These are phyloP conservation scores for Grosmannia clavigera DNA, from an alignment of 2,329 filamentous ascomycete genomes.

Conservation along the genomic window DNA sequence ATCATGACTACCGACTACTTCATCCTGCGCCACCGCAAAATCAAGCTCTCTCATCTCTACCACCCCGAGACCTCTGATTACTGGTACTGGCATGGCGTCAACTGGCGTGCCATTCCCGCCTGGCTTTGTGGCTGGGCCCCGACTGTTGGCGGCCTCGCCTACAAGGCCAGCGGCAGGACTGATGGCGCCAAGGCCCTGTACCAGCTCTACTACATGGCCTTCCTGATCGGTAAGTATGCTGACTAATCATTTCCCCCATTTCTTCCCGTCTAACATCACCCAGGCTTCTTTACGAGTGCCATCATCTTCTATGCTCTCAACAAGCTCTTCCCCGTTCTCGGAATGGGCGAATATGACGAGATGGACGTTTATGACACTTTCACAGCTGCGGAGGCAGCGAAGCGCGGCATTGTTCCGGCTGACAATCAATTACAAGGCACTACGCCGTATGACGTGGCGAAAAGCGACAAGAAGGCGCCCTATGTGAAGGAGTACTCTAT, in stretches of 20 bases:
- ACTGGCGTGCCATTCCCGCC: constrained; percentile 19
- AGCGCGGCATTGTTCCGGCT: neutral
- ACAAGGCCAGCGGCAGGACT: constrained; percentile 19
- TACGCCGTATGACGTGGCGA: neutral
- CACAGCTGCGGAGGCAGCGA: constrained; percentile 24
- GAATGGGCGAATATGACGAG: constrained; percentile 29
- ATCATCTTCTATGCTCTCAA: constrained; percentile 15
- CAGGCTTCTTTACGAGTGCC: constrained; percentile 4
- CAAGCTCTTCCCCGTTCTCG: constrained; percentile 24
- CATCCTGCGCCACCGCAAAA: constrained; percentile 20
- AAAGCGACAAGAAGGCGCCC: neutral
- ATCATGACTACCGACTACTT: constrained; percentile 12
- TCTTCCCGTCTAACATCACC: neutral
- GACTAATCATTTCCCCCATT: constrained; percentile 10
- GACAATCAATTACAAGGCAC: neutral
- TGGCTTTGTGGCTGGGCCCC: constrained; percentile 29
- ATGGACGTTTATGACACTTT: constrained; percentile 33
- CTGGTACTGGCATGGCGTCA: constrained; percentile 29
- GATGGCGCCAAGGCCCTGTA: neutral
- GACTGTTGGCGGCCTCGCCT: constrained; percentile 21
- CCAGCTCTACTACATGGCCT: constrained; percentile 34
- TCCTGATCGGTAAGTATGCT: constrained; percentile 24
- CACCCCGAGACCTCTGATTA: constrained; percentile 23
- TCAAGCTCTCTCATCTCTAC: constrained; percentile 23
- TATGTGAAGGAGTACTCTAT: neutral